Evolutionary conservation across 2,329 filamentous ascomycete species (phyloP), one percentile per base, ranked within the genome.

Genomic region (Microcyclosporella mali): DNA sequence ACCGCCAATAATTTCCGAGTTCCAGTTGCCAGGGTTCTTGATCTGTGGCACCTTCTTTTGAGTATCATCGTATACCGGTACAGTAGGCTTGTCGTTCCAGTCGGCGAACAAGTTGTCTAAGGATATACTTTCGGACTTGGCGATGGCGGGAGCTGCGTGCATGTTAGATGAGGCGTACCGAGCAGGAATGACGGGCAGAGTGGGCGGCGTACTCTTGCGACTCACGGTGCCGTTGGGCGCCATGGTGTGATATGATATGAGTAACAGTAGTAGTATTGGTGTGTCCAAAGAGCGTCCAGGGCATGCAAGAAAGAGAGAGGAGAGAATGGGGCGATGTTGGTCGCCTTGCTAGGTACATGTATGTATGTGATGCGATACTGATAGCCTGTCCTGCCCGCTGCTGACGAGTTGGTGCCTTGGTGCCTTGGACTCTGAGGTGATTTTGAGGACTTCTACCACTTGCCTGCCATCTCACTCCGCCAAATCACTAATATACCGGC

Each of bases 1-100:
- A 51, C 56, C 57, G 37, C 45, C 53, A 28, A 47, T 49, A 39
- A 60, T 44, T 21, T 61, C 57, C 19, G 54, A 52, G 29, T 61
- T 58, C 59, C 61, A 64, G 31, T 47, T 56, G 17, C 62, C 62
- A 1, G 60, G 52, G 43, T 62, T 60, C 44, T 57, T 56, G 15
- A 60, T 51, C 40, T 55, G 51, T 10, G 61, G 60, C 12, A 62
- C 37, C 32, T 49, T 48, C 37, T 56, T 55, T 42, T 55, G 55
- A 17, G 58, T 42, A 14, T 63, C 56, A 6, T 57, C 48, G 29
- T 54, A 52, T 15, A 62, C 25, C 10, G 48, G 51, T 18, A 47
- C 37, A 4, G 45, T 36, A 9, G 38, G 44, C 18, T 49, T 39
- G 18, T 58, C 53, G 25, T 52, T 47, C 11, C 59, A 40, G 25